Base-by-base conservation (phyloP, 1,139 yeast species). In the Pichia sp. region DNA sequence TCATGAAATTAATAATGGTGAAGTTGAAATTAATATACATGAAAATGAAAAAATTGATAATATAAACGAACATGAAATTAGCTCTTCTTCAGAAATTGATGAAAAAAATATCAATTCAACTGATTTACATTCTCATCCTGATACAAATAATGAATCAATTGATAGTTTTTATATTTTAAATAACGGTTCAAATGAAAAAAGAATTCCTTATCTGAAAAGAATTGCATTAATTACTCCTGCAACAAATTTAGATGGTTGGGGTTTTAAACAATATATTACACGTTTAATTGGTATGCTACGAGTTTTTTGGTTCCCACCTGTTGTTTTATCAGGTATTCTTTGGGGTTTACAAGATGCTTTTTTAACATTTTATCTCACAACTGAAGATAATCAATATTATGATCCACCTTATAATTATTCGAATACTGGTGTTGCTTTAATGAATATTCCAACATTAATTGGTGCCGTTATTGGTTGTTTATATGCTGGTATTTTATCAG, bases 341-440 rank as follows among this genome's bases (percentile, higher is more conserved):
- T 86, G 95, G 95, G 95, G 95, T 30, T 70, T 81, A 46, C 95
- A 86, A 63, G 90, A 84, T 59, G 87, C 92, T 1, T 82, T 84
- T 62, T 71, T 86, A 64, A 78, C 94, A 0, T 86, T 86, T 57
- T 86, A 84, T 60, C 66, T 85, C 56, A 85, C 95, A 22, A 80
- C 92, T 6, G 87, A 84, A 61, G 92, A 84, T 55, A 82, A 83
- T 36, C 72, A 70, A 53, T 86, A 82, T 66, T 77, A 76, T 45
- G 84, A 74, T 45, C 73, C 73, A 1, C 94, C 94, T 2, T 87
- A 82, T 74, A 78, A 75, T 63, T 80, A 81, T 58, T 70, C 80
- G n/a, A 76, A 80, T 49, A 74, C 80, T 6, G 89, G 86, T 10
- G 90, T 87, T 10, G 95, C 92, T 0, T 63, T 86, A 43, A 84